Evolutionary conservation across 2,329 filamentous ascomycete species (phyloP).

Genomic region (Magnaporthiopsis poae): DNA sequence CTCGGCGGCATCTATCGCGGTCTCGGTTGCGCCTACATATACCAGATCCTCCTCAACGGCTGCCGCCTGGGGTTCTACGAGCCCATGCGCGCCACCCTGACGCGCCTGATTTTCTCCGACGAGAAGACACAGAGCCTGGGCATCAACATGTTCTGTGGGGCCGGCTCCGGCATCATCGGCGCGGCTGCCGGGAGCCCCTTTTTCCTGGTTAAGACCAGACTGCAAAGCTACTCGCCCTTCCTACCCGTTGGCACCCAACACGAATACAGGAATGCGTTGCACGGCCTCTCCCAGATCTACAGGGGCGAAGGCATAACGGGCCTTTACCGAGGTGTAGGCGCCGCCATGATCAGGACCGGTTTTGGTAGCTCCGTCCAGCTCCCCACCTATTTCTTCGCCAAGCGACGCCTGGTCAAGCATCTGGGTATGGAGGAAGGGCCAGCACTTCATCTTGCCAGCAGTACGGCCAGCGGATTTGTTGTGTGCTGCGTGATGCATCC

Average conservation of each 20-base stretch:
- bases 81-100: constrained; percentile 67
- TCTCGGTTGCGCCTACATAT: constrained; percentile 84
- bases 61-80: constrained; percentile 97
- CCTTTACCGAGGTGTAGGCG: constrained; percentile 79
- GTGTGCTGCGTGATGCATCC: constrained; percentile 98
- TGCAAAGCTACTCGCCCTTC: constrained; percentile 89
- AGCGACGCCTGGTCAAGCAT: constrained; percentile 72
- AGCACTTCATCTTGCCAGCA: constrained; percentile 78
- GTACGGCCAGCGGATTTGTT: constrained; percentile 82
- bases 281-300: constrained; percentile 76
- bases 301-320: constrained; percentile 65
- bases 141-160: constrained; percentile 89
- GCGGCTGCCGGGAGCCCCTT: constrained; percentile 91
- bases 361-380: constrained; percentile 94
- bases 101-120: constrained; percentile 61
- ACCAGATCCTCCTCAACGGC: constrained; percentile 92
- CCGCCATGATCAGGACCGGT: constrained; percentile 90
- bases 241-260: constrained; percentile 96
- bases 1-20: constrained; percentile 76
- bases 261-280: constrained; percentile 72
- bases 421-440: constrained; percentile 84
- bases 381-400: constrained; percentile 96
- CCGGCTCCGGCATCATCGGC: constrained; percentile 78
- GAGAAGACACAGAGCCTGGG: constrained; percentile 69
- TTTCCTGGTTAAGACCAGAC: constrained; percentile 91